Percentiles rank a stretch among this genome's conserved stretches.
Conservation (phyloP, 2,329 filamentous ascomycete species). For the Cercospora sesami region DNA sequence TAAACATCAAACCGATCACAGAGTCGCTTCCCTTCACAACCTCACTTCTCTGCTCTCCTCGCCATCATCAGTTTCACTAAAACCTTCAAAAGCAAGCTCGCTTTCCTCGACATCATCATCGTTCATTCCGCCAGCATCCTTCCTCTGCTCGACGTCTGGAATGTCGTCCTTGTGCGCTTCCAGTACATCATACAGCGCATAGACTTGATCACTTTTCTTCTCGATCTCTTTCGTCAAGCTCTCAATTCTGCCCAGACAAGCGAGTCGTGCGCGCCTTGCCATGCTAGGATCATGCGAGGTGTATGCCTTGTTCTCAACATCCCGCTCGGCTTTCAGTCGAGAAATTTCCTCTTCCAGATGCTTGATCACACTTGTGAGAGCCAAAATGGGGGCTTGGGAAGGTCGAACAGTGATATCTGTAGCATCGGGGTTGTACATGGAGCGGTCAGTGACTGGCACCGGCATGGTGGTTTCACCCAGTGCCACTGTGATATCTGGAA, state of each 20-base stretch:
- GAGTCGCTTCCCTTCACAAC: not conserved
- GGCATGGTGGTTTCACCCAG: conserved; percentile 29
- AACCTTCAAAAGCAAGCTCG: conserved; percentile 37
- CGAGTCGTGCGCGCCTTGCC: conserved; percentile 64
- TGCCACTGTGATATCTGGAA: conserved; percentile 61
- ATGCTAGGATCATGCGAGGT: conserved; percentile 66
- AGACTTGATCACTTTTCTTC: conserved; percentile 75
- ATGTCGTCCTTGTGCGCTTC: conserved; percentile 72
- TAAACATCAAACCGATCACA: not conserved
- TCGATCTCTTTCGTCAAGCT: conserved; percentile 64
- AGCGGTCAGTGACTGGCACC: conserved; percentile 38
- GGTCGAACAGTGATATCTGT: conserved; percentile 62
- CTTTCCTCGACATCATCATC: conserved; percentile 34
- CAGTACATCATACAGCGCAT: conserved; percentile 78
- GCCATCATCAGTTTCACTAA: conserved; percentile 34
- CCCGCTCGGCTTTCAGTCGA: conserved; percentile 72
- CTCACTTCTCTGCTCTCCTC: conserved; percentile 15
- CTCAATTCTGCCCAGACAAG: conserved; percentile 62
- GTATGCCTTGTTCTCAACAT: conserved; percentile 61
- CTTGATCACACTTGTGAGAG: conserved; percentile 81
- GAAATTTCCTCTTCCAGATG: conserved; percentile 75
- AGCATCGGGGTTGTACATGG: conserved; percentile 43
- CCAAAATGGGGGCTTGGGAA: conserved; percentile 66
- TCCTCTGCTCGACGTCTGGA: conserved; percentile 62
- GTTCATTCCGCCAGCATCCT: conserved; percentile 53